Base-by-base conservation (phyloP, 2,329 filamentous ascomycete genomes). In the Fusarium algeriense region DNA sequence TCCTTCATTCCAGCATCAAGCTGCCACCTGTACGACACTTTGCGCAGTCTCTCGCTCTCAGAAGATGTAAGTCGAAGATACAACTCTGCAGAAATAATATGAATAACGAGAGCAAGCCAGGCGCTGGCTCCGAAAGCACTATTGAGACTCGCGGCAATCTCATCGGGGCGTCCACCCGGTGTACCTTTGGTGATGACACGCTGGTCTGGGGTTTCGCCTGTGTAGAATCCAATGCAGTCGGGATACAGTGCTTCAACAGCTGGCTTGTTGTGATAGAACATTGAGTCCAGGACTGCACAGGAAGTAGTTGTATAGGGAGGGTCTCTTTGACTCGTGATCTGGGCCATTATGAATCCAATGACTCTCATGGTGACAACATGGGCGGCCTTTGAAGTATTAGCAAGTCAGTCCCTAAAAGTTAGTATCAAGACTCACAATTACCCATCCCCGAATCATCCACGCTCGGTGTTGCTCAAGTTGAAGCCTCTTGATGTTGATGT, bases 401-500 rank as follows among this genome's bases (percentile, higher is more conserved):
- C 30, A 40, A 32, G 19, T 19, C 3, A 19, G 0, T 30, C 5
- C 11, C 35, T 7, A 4, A 0, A 1, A 4, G 3, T 12, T 3
- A 6, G 9, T 26, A 10, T n/a, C 2, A 17, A 4, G 2, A 19
- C 61, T 59, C 67, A 85, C 82, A 67, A 85, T 85, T 41, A 85
- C 79, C 85, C 85, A 86, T 11, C 85, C 82, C 26, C 89, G 78
- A 34, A 91, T 73, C 89, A 91, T 91, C 89, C 88, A 91, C 5
- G 87, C 87, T 3, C 89, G 83, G 66, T 91, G 89, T 73, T 90
- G 85, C 35, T 90, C 88, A 52, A 92, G 88, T 73, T 90, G 88
- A 4, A 90, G 77, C 4, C 82, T 80, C 76, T 87, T 90, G 76
- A 91, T 85, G 67, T 90, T 90, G 75, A 85, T 80, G 35, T 84